Evolutionary conservation across 2,329 filamentous ascomycete genomes (phyloP).

Genomic region (Curvularia verruculosa): DNA sequence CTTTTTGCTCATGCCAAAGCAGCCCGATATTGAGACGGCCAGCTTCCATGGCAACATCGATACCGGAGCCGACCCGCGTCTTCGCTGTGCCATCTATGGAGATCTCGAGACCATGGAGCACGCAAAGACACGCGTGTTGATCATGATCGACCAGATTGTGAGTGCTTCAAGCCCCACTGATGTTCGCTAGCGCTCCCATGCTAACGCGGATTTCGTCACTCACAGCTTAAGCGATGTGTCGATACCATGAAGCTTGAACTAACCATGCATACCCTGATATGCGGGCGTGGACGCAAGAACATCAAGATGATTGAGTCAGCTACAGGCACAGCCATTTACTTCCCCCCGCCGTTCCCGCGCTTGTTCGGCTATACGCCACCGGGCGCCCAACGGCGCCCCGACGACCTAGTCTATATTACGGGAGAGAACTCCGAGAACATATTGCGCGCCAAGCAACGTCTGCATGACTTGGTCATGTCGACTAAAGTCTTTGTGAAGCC

Average conservation of each 20-base stretch:
- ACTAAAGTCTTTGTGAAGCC: slow-evolving; percentile 85
- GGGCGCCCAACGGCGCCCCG: slow-evolving; percentile 79
- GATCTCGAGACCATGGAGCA: slow-evolving; percentile 95
- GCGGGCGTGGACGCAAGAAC: slow-evolving; percentile 92
- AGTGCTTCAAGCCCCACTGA: slow-evolving; percentile 42
- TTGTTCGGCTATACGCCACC: slow-evolving; percentile 89
- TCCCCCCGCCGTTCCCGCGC: slow-evolving; percentile 89
- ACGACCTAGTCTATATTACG: slow-evolving; percentile 93
- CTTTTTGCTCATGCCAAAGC: slow-evolving; percentile 90
- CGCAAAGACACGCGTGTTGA: slow-evolving; percentile 92
- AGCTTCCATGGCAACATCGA: slow-evolving; percentile 76
- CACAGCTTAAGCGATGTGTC: slow-evolving; percentile 72
- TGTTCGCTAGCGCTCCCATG: slow-evolving; percentile 31
- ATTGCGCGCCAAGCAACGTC: slow-evolving; percentile 84
- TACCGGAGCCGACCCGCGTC: slow-evolving; percentile 82
- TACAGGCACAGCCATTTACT: slow-evolving; percentile 97
- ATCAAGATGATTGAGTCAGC: slow-evolving; percentile 97
- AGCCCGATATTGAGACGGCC: slow-evolving; percentile 77
- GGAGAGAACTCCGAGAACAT: slow-evolving; percentile 86
- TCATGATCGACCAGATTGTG: slow-evolving; percentile 96
- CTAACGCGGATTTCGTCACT: slow-evolving; percentile 44
- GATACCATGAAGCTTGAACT: slow-evolving; percentile 83
- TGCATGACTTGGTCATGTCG: slow-evolving; percentile 81
- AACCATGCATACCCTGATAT: slow-evolving; percentile 88
- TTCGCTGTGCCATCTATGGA: slow-evolving; percentile 91